These are phyloP conservation scores for Fusarium sp. DNA, from an alignment of 2,329 filamentous ascomycete genomes.

Conservation along the genomic window DNA sequence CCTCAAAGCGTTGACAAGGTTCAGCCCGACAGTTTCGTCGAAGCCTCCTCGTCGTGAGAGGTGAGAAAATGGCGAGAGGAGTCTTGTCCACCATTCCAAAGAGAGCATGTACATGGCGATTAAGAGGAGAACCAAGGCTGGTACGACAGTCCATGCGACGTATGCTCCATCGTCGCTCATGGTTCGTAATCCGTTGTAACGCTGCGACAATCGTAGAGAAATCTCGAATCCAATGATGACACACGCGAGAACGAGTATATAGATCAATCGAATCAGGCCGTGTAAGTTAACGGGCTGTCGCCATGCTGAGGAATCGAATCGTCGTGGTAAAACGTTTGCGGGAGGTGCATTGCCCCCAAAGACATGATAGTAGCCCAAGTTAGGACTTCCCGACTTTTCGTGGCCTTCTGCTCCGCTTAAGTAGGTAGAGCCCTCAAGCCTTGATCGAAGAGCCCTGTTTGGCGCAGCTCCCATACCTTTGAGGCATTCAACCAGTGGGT, in stretches of 20 bases:
- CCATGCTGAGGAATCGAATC: conserved; percentile 48
- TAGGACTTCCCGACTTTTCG: conserved; percentile 48
- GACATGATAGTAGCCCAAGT: conserved; percentile 46
- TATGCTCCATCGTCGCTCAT: conserved; percentile 50
- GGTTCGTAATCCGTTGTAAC: conserved; percentile 50
- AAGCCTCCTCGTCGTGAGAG: conserved; percentile 49
- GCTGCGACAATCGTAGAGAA: conserved; percentile 50
- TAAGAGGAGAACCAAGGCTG: conserved; percentile 49
- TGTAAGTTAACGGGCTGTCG: conserved; percentile 51
- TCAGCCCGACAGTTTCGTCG: conserved; percentile 49
- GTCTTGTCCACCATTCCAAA: conserved; percentile 51
- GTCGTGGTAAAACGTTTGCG: conserved; percentile 17
- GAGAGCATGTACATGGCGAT: conserved; percentile 51
- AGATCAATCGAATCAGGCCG: conserved; percentile 47
- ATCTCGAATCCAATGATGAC: conserved; percentile 55
- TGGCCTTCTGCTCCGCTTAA: conserved; percentile 55
- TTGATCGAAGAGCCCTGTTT: conserved; percentile 44
- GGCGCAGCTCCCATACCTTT: conserved; percentile 54
- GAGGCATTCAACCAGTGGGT: conserved; percentile 52
- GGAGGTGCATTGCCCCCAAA: conserved; percentile 45
- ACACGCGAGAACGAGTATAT: conserved; percentile 46
- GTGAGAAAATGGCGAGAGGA: conserved; percentile 52
- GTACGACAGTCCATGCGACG: conserved; percentile 54
- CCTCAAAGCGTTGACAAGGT: conserved; percentile 52
- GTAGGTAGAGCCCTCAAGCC: conserved; percentile 49